Base-by-base conservation (phyloP, 192 early-diverging fungal genomes). In the Tieghemiomyces parasiticus region DNA sequence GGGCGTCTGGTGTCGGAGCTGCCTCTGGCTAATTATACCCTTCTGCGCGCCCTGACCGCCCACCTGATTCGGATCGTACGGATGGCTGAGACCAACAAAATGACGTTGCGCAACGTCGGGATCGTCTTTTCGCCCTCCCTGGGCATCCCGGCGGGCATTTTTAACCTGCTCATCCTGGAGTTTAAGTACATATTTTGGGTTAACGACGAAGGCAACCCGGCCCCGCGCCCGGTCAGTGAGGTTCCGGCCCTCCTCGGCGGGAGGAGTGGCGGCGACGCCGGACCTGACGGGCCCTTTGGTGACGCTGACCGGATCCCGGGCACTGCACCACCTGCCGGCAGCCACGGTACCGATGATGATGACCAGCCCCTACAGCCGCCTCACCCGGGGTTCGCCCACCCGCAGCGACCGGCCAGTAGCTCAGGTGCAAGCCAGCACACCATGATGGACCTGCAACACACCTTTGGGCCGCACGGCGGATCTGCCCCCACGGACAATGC, bases 61-160 rank as follows among this genome's bases (percentile, higher is more conserved):
- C 95, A 98, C 61, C 79, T 98, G 56, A 85, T 94, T 54, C 72
- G 87, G 42, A 83, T 98, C 46, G 94, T 97, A 24, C 84, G 87
- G 59, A 76, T 82, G 52, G 75, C 82, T 13, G 82, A 84, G 33
- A 71, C 81, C 29, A 98, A 98, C 75, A 87, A 85, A 68, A 98
- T 98, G 95, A 95, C 87, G 6, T 77, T 92, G 53, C 82, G 88
- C 26, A 97, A 97, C 76, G 81, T 98, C 38, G 88, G 91, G 50
- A 98, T 96, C 59, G 92, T 98, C 4, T 97, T 97, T 63, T 85
- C 90, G 32, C 93, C 92, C 22, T 95, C 94, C 4, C 74, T 98
- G 1, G 87, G 90, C 25, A 89, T 98, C 58, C 92, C 93, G 0
- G 91, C 87, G 19, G 82, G 90, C 8, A 83, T 98, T n/a, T 95